phyloP scores from a whole-genome alignment of 805 yeast genomes.

The Saccharomycopsis amapae region DNA sequence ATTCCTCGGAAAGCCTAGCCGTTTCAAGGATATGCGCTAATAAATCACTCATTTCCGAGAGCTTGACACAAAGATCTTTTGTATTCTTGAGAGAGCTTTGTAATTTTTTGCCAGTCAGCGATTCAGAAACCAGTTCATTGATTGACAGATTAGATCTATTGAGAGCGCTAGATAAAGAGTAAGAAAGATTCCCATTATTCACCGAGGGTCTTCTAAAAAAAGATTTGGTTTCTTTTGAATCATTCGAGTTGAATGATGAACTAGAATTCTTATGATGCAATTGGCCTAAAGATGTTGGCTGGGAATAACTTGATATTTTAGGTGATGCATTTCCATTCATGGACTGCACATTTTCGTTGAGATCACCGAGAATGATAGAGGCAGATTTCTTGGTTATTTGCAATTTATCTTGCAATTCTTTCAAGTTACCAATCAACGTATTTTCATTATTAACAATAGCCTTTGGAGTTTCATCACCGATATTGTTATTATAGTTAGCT shows the following conservation, averaged over 20 bases:
- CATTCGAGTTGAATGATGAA: not conserved
- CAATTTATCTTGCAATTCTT: conserved; percentile 11
- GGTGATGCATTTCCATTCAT: not conserved
- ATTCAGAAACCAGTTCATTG: not conserved
- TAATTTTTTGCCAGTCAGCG: no score
- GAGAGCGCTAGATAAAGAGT: not conserved
- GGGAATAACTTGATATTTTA: not conserved
- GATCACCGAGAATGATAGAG: conserved; percentile 2
- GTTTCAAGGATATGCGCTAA: not conserved
- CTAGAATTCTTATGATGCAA: not conserved
- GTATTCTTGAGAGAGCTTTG: not conserved
- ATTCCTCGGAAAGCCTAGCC: no score
- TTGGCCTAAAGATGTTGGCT: not conserved
- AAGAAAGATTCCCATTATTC: not conserved
- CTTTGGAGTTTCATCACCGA: not conserved
- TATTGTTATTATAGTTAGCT: conserved; percentile 7
- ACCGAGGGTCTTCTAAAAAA: not conserved
- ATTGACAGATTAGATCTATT: not conserved
- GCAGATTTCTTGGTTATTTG: conserved; percentile 10
- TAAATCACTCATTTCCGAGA: not conserved
- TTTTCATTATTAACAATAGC: not conserved
- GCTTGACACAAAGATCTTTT: not conserved
- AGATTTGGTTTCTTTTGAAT: not conserved
- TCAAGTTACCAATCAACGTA: conserved; percentile 2
- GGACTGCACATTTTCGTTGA: conserved; percentile 3